Evolutionary conservation across 305 asterid species (phyloP).

Genomic region (Stenogyne calaminthoides): DNA sequence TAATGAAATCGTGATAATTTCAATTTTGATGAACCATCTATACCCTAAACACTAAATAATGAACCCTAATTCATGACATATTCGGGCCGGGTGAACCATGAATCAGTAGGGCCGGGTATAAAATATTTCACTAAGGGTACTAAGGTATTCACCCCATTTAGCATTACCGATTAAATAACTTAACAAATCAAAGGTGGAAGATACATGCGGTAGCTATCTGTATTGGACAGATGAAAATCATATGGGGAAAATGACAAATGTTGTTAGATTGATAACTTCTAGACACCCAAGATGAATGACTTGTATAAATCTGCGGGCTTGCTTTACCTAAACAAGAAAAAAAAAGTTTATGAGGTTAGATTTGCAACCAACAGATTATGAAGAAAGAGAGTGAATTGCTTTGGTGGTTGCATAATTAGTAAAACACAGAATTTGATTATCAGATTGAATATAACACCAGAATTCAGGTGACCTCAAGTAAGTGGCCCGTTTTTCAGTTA

Average conservation of each 20-base stretch:
- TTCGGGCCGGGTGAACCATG: too few relatives aligned
- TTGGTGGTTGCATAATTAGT: neutral
- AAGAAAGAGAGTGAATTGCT: neutral
- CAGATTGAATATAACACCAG: conserved; percentile 2
- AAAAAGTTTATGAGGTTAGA: neutral
- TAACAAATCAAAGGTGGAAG: neutral
- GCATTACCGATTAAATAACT: too few relatives aligned
- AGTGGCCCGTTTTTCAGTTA: neutral
- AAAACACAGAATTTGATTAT: neutral
- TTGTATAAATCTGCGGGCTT: conserved; percentile 4
- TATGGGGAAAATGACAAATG: neutral
- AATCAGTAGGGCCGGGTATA: too few relatives aligned
- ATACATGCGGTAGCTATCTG: neutral
- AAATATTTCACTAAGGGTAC: too few relatives aligned
- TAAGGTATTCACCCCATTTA: too few relatives aligned
- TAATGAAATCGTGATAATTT: too few relatives aligned
- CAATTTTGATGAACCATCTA: too few relatives aligned
- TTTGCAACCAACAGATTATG: neutral
- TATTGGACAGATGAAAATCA: neutral
- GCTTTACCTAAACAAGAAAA: neutral
- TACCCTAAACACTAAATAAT: too few relatives aligned
- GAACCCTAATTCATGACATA: too few relatives aligned
- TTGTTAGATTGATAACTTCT: neutral
- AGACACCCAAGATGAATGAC: neutral
- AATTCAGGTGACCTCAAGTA: neutral